These are phyloP conservation scores for Lizonia empirigonia DNA, from an alignment of 2,329 filamentous ascomycete genomes.

Conservation along the genomic window DNA sequence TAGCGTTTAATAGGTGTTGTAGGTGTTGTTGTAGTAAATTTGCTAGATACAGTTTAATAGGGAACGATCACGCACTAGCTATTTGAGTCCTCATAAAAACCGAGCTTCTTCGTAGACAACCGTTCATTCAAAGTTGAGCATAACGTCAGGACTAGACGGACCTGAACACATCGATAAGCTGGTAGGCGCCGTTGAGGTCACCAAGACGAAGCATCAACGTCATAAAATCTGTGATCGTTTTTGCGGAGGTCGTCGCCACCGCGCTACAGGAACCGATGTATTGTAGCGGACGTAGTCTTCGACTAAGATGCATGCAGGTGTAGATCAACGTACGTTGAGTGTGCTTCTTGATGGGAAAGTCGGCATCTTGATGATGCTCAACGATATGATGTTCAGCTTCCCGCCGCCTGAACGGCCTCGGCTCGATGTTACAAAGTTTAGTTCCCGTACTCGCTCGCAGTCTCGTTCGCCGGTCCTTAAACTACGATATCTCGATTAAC, in stretches of 20 bases:
- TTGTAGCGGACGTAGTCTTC: neutral
- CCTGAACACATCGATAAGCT: neutral
- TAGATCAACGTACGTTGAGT: neutral
- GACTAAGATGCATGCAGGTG: constrained; percentile 1
- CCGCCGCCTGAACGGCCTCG: neutral
- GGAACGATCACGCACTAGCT: no score
- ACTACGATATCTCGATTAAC: constrained; percentile 2
- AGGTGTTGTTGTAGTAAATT: no score
- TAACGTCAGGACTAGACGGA: no score
- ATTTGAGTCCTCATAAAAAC: no score
- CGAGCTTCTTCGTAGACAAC: no score
- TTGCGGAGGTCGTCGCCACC: neutral
- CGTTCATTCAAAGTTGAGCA: neutral
- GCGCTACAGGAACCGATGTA: neutral
- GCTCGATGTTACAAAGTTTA: constrained; percentile 2
- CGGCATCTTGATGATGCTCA: neutral
- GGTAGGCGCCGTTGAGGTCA: neutral
- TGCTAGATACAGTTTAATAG: no score
- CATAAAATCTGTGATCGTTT: neutral
- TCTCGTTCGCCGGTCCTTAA: neutral
- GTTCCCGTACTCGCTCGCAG: constrained; percentile 5
- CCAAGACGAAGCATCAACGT: neutral
- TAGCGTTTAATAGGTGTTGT: no score
- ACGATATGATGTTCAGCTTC: neutral
- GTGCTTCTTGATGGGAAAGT: neutral